These are phyloP conservation scores for Orbilia blumenaviensis DNA, from an alignment of 2,329 filamentous ascomycete genomes.

Conservation along the genomic window DNA sequence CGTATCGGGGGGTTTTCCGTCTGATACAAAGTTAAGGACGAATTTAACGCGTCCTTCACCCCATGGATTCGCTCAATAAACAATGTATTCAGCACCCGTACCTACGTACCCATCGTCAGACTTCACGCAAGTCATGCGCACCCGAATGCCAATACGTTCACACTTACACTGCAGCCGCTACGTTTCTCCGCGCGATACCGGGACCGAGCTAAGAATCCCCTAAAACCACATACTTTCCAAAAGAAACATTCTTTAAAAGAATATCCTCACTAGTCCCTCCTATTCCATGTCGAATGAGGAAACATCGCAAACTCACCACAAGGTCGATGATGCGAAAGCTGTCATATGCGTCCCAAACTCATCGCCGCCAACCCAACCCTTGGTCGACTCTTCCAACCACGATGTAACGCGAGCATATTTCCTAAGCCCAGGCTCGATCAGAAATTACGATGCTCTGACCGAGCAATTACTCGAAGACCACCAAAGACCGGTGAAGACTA, in stretches of 20 bases:
- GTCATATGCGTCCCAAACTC: not conserved
- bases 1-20: too few species aligned
- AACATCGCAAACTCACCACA: not conserved
- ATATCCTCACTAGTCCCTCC: not conserved
- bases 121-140: not conserved
- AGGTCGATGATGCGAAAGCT: not conserved
- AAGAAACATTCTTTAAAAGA: not conserved
- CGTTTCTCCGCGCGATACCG: too few species aligned
- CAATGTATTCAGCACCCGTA: too few species aligned
- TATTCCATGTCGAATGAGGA: constrained; percentile 19
- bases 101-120: too few species aligned
- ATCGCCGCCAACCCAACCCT: not conserved
- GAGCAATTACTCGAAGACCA: constrained; percentile 50
- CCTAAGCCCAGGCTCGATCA: constrained; percentile 26
- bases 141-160: not conserved
- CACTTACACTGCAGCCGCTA: not conserved
- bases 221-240: not conserved
- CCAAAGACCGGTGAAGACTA: constrained; percentile 41
- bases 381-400: not conserved
- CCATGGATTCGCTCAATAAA: too few species aligned
- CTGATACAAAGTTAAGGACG: too few species aligned
- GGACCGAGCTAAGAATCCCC: not conserved
- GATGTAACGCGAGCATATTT: constrained; percentile 44
- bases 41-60: too few species aligned
- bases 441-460: constrained; percentile 39